A percentile compares a stretch with the other conserved stretches of the same genome.
These are phyloP conservation scores for Lipomyces yarrowii DNA, from an alignment of 1,139 yeast genomes.

Conservation along the genomic window DNA sequence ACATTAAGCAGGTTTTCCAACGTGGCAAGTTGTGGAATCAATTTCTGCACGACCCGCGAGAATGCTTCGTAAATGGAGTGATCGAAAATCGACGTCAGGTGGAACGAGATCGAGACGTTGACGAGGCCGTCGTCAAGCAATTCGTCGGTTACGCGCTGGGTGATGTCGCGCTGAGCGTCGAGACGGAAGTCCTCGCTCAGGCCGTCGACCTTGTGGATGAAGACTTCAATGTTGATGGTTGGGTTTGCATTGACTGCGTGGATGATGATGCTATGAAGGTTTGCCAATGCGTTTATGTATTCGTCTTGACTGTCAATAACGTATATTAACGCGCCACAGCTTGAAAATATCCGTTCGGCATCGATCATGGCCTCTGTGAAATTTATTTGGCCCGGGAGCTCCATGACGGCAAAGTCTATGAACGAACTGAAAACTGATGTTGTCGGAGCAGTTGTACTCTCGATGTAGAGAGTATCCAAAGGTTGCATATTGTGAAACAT, in stretches of 20 bases:
- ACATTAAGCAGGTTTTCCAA: constrained; percentile 87
- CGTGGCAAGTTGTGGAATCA: constrained; percentile 85
- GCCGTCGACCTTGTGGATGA: constrained; percentile 95
- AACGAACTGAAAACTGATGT: constrained; percentile 54
- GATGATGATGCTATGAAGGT: constrained; percentile 84
- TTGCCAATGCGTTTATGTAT: constrained; percentile 86
- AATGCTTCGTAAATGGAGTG: constrained; percentile 96
- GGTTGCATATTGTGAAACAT: constrained; percentile 98
- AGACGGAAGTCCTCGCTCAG: constrained; percentile 88
- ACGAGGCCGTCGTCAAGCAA: constrained; percentile 84
- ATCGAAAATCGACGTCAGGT: constrained; percentile 90
- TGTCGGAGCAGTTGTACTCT: constrained; percentile 87
- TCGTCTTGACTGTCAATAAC: constrained; percentile 93
- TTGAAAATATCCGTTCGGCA: constrained; percentile 71
- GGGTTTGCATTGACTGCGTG: constrained; percentile 88
- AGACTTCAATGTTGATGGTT: constrained; percentile 81
- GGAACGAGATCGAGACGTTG: constrained; percentile 88
- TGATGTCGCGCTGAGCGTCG: constrained; percentile 94
- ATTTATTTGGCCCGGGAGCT: constrained; percentile 91
- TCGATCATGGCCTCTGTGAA: constrained; percentile 84
- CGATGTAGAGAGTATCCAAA: constrained; percentile 84
- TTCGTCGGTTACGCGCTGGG: constrained; percentile 95
- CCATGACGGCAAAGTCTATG: constrained; percentile 90
- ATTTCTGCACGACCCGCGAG: constrained; percentile 86
- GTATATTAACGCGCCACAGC: constrained; percentile 91